phyloP scores from a whole-genome alignment of 345 rosid species.

The Camelina laxa region DNA sequence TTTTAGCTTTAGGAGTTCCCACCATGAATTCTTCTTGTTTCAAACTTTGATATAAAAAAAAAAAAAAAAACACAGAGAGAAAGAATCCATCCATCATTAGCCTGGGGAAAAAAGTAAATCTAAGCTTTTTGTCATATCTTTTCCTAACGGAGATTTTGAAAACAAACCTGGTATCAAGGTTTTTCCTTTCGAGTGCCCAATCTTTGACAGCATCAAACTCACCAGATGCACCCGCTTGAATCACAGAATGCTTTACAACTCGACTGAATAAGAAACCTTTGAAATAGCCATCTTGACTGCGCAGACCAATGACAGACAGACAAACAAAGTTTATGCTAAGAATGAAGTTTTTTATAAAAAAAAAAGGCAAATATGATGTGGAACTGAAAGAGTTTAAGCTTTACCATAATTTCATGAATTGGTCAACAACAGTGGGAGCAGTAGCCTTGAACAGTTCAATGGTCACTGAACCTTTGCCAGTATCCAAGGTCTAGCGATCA shows the following conservation, averaged over 20 bases:
- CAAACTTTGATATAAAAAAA: slow-evolving; percentile 44
- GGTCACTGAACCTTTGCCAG: slow-evolving; percentile 67
- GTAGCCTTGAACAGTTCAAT: slow-evolving; percentile 71
- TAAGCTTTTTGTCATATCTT: background rate
- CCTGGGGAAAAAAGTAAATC: background rate
- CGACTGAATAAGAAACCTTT: slow-evolving; percentile 64
- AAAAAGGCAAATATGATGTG: background rate
- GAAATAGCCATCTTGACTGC: slow-evolving; percentile 69
- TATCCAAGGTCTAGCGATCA: slow-evolving; percentile 58
- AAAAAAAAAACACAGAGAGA: background rate
- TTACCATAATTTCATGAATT: slow-evolving; percentile 68
- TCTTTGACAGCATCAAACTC: slow-evolving; percentile 54
- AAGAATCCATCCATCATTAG: slow-evolving; percentile 11
- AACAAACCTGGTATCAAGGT: slow-evolving; percentile 51
- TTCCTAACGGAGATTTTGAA: too few species aligned
- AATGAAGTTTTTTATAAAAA: background rate
- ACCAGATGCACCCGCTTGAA: slow-evolving; percentile 59
- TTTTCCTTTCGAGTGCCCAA: slow-evolving; percentile 63
- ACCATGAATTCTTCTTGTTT: slow-evolving; percentile 76
- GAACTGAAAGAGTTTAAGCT: slow-evolving; percentile 3
- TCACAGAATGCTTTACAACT: slow-evolving; percentile 63
- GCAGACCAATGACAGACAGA: slow-evolving; percentile 17
- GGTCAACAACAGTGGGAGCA: slow-evolving; percentile 68
- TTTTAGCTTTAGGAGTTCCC: slow-evolving; percentile 62
- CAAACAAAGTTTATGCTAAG: background rate